Evolutionary conservation across 345 rosid species (phyloP).

Genomic region (Brassica juncea): DNA sequence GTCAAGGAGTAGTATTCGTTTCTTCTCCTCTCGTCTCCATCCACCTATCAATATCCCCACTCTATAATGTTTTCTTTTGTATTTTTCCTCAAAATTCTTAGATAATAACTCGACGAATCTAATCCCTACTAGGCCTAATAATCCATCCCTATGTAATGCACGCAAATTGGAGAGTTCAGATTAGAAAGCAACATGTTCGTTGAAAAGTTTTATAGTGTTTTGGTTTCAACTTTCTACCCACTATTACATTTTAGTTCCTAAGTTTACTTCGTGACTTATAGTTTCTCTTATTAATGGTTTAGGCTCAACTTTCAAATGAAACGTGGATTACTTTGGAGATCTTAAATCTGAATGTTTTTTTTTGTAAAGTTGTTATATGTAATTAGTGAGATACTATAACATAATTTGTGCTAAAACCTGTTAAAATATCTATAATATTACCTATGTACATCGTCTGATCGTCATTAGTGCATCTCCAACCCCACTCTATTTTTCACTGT

Average conservation of each 20-base stretch:
- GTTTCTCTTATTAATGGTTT: neutral
- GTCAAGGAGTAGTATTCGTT: conserved; percentile 26
- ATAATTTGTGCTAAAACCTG: neutral
- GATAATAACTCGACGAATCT: conserved; percentile 25
- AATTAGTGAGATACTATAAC: neutral
- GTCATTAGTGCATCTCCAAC: too few relatives aligned
- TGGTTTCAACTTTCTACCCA: conserved; percentile 23
- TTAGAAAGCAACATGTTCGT: conserved; percentile 29
- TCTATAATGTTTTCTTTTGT: conserved; percentile 8
- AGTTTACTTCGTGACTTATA: neutral
- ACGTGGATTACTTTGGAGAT: neutral
- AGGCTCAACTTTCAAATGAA: neutral
- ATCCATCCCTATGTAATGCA: neutral
- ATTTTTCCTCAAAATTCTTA: neutral
- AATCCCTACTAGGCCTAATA: conserved; percentile 19
- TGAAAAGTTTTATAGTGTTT: conserved; percentile 30
- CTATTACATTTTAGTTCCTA: neutral
- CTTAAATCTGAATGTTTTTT: neutral
- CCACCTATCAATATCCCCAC: conserved; percentile 36
- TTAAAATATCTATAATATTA: neutral
- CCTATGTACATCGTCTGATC: neutral
- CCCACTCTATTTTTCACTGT: too few relatives aligned
- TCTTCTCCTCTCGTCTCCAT: conserved; percentile 32
- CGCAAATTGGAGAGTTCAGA: neutral
- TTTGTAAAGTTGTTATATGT: neutral